A percentile compares a stretch with the other conserved stretches of the same genome.
Evolutionary conservation across 345 rosid genomes (phyloP).

Genomic region (Eucalyptus cloeziana): DNA sequence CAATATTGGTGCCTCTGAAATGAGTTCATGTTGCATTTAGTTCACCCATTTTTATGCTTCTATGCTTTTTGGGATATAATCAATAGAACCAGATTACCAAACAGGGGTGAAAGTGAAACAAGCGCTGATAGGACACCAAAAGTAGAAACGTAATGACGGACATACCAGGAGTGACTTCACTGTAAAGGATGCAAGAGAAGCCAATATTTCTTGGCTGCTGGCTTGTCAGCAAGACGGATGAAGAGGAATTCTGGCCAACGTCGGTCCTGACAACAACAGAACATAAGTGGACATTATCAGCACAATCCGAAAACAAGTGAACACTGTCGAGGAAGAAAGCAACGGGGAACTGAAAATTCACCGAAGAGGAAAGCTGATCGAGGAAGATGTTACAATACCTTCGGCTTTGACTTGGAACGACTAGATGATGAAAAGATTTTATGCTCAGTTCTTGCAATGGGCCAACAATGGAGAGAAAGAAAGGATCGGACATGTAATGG

Average conservation of each 20-base stretch:
- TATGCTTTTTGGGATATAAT: not conserved
- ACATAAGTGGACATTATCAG: not conserved
- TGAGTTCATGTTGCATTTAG: not conserved
- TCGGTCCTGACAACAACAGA: not conserved
- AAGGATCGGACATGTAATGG: not conserved
- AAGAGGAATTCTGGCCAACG: not conserved
- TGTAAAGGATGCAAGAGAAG: not conserved
- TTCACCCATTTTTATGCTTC: not conserved
- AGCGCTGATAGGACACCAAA: not conserved
- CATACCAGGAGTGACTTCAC: not conserved
- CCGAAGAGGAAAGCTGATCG: not conserved
- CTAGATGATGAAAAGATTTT: not conserved
- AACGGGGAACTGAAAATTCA: not conserved
- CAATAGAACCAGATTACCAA: not conserved
- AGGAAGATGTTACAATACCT: not conserved
- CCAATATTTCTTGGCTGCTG: not conserved
- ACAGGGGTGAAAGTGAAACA: not conserved
- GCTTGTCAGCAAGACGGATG: not conserved
- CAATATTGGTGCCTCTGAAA: not conserved
- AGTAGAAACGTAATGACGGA: too few relatives aligned
- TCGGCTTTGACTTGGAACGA: not conserved
- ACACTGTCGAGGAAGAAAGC: not conserved
- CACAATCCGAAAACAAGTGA: not conserved
- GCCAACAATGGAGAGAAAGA: not conserved
- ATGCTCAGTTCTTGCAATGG: not conserved